phyloP scores from a whole-genome alignment of 2,329 filamentous ascomycete species.

The Blastomyces parvus region DNA sequence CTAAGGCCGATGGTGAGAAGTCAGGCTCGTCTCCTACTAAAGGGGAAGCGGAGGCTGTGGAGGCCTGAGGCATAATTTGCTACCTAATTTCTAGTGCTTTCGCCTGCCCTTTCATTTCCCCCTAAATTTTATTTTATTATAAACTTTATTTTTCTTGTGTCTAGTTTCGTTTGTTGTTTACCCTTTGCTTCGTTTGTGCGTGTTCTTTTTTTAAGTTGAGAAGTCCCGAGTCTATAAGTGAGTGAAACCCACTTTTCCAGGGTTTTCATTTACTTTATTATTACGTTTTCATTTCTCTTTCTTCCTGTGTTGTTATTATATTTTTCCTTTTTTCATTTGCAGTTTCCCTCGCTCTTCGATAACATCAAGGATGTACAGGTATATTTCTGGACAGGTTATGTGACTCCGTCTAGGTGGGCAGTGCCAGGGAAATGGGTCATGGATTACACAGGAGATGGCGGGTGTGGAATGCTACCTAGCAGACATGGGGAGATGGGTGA shows the following conservation, averaged over 20 bases:
- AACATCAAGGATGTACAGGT: background rate
- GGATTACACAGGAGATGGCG: too few species aligned
- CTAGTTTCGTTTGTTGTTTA: background rate
- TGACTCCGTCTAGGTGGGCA: background rate
- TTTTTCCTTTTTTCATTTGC: background rate
- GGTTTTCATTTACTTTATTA: slow-evolving; percentile 10
- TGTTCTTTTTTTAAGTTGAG: background rate
- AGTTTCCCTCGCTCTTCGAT: background rate
- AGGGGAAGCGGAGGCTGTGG: slow-evolving; percentile 8
- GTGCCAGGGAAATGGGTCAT: background rate
- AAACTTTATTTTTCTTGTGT: background rate
- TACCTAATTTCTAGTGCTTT: slow-evolving; percentile 14
- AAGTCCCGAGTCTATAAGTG: background rate
- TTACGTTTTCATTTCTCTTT: background rate
- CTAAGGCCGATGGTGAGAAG: slow-evolving; percentile 9
- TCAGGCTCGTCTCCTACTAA: slow-evolving; percentile 3
- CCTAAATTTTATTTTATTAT: slow-evolving; percentile 1
- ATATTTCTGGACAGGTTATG: background rate
- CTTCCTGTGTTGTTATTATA: background rate
- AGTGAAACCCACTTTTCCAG: background rate
- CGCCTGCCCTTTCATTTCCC: slow-evolving; percentile 13
- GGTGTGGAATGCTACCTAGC: background rate
- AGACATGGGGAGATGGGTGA: too few species aligned
- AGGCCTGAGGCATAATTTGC: slow-evolving; percentile 8
- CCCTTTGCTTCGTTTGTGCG: background rate